phyloP scores from a whole-genome alignment of 78 protist genomes.

The Dictyostelium brefeldianum region DNA sequence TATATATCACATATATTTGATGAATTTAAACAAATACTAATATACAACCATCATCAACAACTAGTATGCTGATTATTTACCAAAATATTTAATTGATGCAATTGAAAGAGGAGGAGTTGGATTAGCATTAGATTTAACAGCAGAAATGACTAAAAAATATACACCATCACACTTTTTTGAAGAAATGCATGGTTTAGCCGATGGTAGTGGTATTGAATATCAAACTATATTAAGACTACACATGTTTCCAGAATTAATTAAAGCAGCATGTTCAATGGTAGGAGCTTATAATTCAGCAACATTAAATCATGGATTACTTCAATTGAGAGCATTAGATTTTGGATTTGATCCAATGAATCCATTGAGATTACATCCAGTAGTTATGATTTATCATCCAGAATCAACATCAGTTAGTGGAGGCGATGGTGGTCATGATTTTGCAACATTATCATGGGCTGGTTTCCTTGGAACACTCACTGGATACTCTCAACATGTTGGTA shows the following conservation, averaged over 20 bases:
- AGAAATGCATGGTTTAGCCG: constrained; percentile 84
- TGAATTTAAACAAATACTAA: no score
- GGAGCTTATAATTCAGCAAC: constrained; percentile 82
- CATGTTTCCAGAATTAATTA: constrained; percentile 89
- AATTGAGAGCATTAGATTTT: constrained; percentile 88
- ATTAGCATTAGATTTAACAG: constrained; percentile 78
- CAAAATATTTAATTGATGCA: constrained; percentile 38
- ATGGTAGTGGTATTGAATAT: constrained; percentile 75
- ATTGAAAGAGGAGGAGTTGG: constrained; percentile 63
- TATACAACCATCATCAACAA: no score
- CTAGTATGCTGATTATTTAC: constrained; percentile 56
- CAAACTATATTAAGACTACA: constrained; percentile 50
- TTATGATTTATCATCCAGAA: constrained; percentile 82
- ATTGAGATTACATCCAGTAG: constrained; percentile 67
- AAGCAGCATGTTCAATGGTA: constrained; percentile 87
- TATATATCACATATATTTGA: no score
- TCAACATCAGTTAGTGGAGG: not conserved
- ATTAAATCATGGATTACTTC: constrained; percentile 55
- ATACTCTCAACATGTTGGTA: constrained; percentile 37
- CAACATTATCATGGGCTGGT: constrained; percentile 80
- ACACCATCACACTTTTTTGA: constrained; percentile 80
- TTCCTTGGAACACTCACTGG: constrained; percentile 84
- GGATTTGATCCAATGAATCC: constrained; percentile 61
- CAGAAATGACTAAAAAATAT: constrained; percentile 46
- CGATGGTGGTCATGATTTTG: constrained; percentile 77